Conservation (phyloP, 768 basidiomycete species). For the Lactifluus volemus region DNA sequence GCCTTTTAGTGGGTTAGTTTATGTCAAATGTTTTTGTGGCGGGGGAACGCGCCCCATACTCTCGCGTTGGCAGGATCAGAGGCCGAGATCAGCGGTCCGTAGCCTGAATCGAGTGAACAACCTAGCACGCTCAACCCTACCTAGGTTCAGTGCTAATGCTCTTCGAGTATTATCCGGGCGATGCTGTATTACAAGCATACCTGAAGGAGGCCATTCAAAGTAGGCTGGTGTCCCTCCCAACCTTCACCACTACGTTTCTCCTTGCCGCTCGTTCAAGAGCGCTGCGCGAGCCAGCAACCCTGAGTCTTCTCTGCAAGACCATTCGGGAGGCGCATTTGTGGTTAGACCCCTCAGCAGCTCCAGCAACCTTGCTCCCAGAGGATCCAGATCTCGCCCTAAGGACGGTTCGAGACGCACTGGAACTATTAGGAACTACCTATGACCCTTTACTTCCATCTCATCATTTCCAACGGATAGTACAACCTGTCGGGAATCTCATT, state of each 20-base stretch:
- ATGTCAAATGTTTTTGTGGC: conserved; percentile 52
- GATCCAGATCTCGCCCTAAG: conserved; percentile 41
- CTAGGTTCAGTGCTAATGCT: conserved; percentile 63
- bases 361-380: conserved; percentile 44
- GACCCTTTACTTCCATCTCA: conserved; percentile 10
- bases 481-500: conserved; percentile 13
- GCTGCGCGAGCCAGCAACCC: conserved; percentile 53
- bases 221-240: conserved; percentile 46
- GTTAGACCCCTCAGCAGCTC: conserved; percentile 43
- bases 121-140: background rate
- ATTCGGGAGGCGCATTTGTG: conserved; percentile 57
- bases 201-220: conserved; percentile 49
- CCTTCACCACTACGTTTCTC: conserved; percentile 58
- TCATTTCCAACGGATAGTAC: conserved; percentile 13
- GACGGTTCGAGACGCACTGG: conserved; percentile 31
- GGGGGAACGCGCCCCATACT: conserved; percentile 31
- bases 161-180: conserved; percentile 61
- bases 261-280: conserved; percentile 57
- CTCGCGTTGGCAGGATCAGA: conserved; percentile 31
- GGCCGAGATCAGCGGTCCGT: conserved; percentile 53
- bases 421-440: conserved; percentile 14
- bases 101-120: background rate
- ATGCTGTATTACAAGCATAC: conserved; percentile 58
- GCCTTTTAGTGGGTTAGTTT: conserved; percentile 57
- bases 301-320: conserved; percentile 61